Percentiles rank a stretch among this genome's conserved stretches.
phyloP scores from a whole-genome alignment of 2,329 filamentous ascomycete species.

The Aspergillus thermomutatus region DNA sequence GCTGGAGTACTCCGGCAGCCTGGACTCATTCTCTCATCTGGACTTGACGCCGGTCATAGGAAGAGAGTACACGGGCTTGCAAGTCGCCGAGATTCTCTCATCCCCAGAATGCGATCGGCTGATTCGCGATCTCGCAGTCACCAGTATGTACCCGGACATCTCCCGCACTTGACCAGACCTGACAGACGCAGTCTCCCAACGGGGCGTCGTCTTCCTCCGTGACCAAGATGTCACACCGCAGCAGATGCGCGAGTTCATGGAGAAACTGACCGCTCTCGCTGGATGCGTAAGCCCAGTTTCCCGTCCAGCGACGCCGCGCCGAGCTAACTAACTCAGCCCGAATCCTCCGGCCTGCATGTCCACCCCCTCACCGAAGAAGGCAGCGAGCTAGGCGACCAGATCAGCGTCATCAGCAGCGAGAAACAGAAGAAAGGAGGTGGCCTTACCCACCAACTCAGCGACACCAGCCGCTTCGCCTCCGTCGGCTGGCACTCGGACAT shows the following conservation, averaged over 20 bases:
- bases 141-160: slow-evolving; percentile 47
- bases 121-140: slow-evolving; percentile 64
- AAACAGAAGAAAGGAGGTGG: slow-evolving; percentile 47
- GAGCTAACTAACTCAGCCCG: slow-evolving; percentile 36
- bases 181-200: slow-evolving; percentile 55
- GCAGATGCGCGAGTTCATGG: slow-evolving; percentile 57
- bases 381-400: slow-evolving; percentile 57
- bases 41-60: slow-evolving; percentile 44
- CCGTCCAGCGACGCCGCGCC: neutral
- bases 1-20: slow-evolving; percentile 35
- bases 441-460: slow-evolving; percentile 29
- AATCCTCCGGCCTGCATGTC: slow-evolving; percentile 55
- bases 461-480: slow-evolving; percentile 38
- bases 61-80: slow-evolving; percentile 37
- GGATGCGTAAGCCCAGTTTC: slow-evolving; percentile 34
- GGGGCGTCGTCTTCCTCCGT: slow-evolving; percentile 69
- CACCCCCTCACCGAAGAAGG: slow-evolving; percentile 57
- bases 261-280: slow-evolving; percentile 43
- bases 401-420: slow-evolving; percentile 61
- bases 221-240: slow-evolving; percentile 59
- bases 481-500: slow-evolving; percentile 60
- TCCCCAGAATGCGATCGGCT: slow-evolving; percentile 61
- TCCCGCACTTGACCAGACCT: neutral
- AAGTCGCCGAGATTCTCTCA: slow-evolving; percentile 52
- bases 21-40: slow-evolving; percentile 38